Percentiles rank a stretch among this genome's conserved stretches.
Conservation (phyloP, 345 rosid species). For the Pugionium dolabratum region DNA sequence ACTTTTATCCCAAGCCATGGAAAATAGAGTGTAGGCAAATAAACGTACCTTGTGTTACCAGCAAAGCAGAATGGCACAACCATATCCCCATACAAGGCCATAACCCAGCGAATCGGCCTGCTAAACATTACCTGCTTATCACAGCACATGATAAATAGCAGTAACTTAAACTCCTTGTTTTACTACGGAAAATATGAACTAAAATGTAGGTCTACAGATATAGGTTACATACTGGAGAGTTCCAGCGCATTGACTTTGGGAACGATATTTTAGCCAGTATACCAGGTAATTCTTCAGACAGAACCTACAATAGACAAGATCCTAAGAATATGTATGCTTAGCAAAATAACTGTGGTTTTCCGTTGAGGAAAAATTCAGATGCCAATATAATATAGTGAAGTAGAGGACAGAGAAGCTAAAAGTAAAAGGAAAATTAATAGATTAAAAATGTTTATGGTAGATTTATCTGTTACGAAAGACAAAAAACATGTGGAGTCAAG, state of each 20-base stretch:
- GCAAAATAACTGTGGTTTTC: constrained; percentile 16
- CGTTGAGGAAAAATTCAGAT: constrained; percentile 20
- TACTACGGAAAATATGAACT: neutral
- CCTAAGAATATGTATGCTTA: constrained; percentile 6
- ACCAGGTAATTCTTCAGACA: constrained; percentile 79
- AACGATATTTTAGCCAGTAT: constrained; percentile 74
- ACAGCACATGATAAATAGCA: constrained; percentile 29
- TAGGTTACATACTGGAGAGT: constrained; percentile 60
- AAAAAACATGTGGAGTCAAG: constrained; percentile 33
- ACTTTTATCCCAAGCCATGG: constrained; percentile 10
- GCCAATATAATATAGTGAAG: constrained; percentile 17
- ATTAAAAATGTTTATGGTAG: constrained; percentile 8
- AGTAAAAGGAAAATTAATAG: neutral
- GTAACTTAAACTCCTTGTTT: constrained; percentile 6
- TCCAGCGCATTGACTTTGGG: constrained; percentile 98
- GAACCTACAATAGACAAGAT: constrained; percentile 51
- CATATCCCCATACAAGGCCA: constrained; percentile 86
- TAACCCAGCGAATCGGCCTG: constrained; percentile 94
- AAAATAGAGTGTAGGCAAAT: constrained; percentile 24
- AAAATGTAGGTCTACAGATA: constrained; percentile 19
- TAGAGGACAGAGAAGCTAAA: constrained; percentile 14
- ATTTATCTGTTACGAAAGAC: constrained; percentile 22
- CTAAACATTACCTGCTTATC: constrained; percentile 73
- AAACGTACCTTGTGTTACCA: constrained; percentile 73
- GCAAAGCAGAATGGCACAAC: constrained; percentile 83